Percentiles rank a stretch among this genome's conserved stretches.
Conservation (phyloP, 176 grass and related monocot genomes). For the Cocos nucifera region DNA sequence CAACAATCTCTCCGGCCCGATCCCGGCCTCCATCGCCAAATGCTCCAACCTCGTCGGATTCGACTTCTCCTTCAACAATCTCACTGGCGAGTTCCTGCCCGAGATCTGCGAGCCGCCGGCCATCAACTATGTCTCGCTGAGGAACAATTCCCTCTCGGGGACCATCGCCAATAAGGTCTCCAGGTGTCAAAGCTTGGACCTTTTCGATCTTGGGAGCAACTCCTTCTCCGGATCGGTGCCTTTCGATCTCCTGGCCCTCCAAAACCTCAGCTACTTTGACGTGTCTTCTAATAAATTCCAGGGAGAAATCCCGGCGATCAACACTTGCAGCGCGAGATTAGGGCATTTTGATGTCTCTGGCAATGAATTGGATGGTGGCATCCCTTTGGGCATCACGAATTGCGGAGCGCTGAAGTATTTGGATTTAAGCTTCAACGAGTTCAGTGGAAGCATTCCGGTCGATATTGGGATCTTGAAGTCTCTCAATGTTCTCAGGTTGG, state of each 20-base stretch:
- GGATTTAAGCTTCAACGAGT: conserved; percentile 66
- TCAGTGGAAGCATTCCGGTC: conserved; percentile 51
- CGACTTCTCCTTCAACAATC: conserved; percentile 93
- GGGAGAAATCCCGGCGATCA: conserved; percentile 53
- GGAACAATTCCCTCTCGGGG: conserved; percentile 59
- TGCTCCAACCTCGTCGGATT: conserved; percentile 69
- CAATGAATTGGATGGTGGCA: conserved; percentile 46
- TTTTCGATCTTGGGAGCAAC: conserved; percentile 85
- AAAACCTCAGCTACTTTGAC: conserved; percentile 92
- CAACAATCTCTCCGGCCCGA: conserved; percentile 52
- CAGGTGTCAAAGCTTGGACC: conserved; percentile 50
- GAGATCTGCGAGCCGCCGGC: conserved; percentile 56
- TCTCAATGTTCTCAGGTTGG: conserved; percentile 56
- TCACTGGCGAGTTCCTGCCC: conserved; percentile 57
- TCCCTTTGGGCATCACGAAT: conserved; percentile 42
- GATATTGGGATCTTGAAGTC: conserved; percentile 49
- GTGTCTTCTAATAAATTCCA: conserved; percentile 75
- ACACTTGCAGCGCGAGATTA: conserved; percentile 46
- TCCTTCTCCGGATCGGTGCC: conserved; percentile 51
- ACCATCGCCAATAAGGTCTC: conserved; percentile 30
- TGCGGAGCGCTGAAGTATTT: conserved; percentile 51
- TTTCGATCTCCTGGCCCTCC: conserved; percentile 31
- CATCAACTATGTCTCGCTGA: conserved; percentile 73
- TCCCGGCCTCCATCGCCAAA: conserved; percentile 44
- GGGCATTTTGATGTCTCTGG: conserved; percentile 55